Conservation (phyloP, 495 filamentous ascomycete species). For the Aspergillus sclerotioniger region DNA sequence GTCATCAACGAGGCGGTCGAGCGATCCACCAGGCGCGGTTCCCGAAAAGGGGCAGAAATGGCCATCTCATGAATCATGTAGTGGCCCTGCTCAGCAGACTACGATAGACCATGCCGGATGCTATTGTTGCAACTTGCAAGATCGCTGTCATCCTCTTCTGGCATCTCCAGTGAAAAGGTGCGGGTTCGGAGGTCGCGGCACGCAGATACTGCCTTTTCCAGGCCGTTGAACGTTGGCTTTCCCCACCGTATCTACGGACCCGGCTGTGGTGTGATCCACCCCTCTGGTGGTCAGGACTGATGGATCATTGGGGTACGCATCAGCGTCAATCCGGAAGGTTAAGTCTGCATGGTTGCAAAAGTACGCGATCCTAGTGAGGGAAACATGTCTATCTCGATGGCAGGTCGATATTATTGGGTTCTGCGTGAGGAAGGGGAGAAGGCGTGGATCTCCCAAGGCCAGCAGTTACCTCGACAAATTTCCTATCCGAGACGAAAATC, state of each 20-base stretch:
- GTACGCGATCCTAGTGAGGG: background rate
- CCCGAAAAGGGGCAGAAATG: background rate
- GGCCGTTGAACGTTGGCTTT: constrained; percentile 7
- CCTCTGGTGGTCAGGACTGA: constrained; percentile 1
- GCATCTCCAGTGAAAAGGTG: background rate
- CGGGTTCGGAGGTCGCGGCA: constrained; percentile 4
- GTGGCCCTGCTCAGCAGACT: background rate
- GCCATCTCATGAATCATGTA: background rate
- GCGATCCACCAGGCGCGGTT: constrained; percentile 2
- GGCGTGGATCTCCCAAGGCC: too few relatives aligned
- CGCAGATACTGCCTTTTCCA: constrained; percentile 8
- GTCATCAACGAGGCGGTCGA: background rate
- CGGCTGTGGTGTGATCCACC: constrained; percentile 1
- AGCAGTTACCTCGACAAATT: too few relatives aligned
- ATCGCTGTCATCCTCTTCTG: background rate
- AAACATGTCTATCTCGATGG: background rate
- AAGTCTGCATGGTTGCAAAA: constrained; percentile 1
- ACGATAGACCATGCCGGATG: background rate
- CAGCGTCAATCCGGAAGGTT: background rate
- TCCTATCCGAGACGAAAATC: too few relatives aligned
- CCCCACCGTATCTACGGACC: constrained; percentile 6
- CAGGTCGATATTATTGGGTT: too few relatives aligned
- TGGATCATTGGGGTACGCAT: background rate
- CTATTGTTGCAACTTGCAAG: background rate
- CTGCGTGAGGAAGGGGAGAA: too few relatives aligned